phyloP scores from a whole-genome alignment of 2,329 filamentous ascomycete genomes.

The Penicillium sp. region DNA sequence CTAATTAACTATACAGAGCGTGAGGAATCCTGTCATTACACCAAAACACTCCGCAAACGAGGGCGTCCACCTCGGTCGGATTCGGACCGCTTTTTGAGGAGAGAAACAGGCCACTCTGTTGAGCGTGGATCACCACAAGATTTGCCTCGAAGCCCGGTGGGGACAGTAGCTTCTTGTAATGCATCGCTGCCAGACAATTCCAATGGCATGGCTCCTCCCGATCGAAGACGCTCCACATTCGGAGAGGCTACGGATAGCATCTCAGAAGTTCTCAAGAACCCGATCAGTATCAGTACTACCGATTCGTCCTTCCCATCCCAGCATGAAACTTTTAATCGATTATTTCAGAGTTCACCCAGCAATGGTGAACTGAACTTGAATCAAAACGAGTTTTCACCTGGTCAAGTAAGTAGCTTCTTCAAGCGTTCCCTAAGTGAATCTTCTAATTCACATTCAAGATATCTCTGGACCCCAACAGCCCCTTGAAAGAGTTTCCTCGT shows the following conservation, averaged over 20 bases:
- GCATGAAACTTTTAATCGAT: neutral
- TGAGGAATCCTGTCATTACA: conserved; percentile 22
- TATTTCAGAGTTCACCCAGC: neutral
- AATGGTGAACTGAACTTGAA: neutral
- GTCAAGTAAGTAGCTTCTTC: neutral
- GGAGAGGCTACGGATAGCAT: neutral
- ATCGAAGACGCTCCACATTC: neutral
- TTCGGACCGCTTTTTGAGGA: neutral
- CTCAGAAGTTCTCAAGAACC: neutral
- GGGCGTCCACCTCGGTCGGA: conserved; percentile 17
- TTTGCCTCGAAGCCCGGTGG: neutral
- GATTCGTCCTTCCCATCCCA: neutral
- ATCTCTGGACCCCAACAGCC: neutral
- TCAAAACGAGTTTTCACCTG: neutral
- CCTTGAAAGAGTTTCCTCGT: neutral
- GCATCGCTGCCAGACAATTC: neutral
- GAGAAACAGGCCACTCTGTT: neutral
- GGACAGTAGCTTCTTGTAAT: neutral
- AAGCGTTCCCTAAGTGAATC: neutral
- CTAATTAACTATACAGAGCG: conserved; percentile 10
- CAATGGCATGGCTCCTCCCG: neutral
- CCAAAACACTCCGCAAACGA: conserved; percentile 23
- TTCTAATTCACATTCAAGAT: neutral
- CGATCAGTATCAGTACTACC: neutral
- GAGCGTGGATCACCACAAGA: neutral